These are phyloP conservation scores for Clarireedia homoeocarpa DNA, from an alignment of 2,329 filamentous ascomycete genomes.

Conservation along the genomic window DNA sequence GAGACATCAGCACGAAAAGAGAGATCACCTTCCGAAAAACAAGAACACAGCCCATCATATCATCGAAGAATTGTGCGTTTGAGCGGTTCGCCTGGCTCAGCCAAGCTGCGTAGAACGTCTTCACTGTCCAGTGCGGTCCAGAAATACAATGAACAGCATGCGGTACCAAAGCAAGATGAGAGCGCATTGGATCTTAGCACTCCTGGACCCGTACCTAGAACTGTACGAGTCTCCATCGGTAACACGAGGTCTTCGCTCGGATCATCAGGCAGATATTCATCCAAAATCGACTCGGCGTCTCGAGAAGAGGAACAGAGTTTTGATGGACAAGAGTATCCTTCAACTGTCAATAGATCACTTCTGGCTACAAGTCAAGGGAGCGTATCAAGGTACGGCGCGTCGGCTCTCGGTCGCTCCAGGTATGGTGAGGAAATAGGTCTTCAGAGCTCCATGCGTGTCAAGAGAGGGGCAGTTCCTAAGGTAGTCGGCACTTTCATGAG, in stretches of 20 bases:
- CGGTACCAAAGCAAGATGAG: constrained; percentile 17
- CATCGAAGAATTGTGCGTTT: constrained; percentile 26
- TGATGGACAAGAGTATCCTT: constrained; percentile 30
- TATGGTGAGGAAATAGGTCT: constrained; percentile 56
- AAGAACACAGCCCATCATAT: constrained; percentile 22
- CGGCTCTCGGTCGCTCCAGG: constrained; percentile 42
- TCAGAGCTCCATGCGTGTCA: constrained; percentile 70
- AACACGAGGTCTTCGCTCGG: constrained; percentile 22
- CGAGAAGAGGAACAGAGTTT: constrained; percentile 18
- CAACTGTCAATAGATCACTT: constrained; percentile 42
- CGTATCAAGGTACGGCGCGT: constrained; percentile 41
- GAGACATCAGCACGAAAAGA: constrained; percentile 4
- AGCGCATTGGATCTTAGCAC: constrained; percentile 27
- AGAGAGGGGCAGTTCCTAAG: constrained; percentile 57
- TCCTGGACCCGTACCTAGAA: constrained; percentile 25
- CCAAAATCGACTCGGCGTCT: constrained; percentile 18
- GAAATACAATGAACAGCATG: constrained; percentile 17
- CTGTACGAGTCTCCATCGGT: constrained; percentile 24
- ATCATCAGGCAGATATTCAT: constrained; percentile 23
- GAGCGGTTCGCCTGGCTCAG: constrained; percentile 27
- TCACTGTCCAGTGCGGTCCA: constrained; percentile 24
- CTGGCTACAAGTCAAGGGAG: constrained; percentile 42
- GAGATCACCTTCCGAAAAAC: constrained; percentile 12
- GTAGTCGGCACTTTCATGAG: constrained; percentile 70
- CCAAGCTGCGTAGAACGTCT: constrained; percentile 21